Base-by-base conservation (phyloP, 768 basidiomycete species). In the Mycena crocata region DNA sequence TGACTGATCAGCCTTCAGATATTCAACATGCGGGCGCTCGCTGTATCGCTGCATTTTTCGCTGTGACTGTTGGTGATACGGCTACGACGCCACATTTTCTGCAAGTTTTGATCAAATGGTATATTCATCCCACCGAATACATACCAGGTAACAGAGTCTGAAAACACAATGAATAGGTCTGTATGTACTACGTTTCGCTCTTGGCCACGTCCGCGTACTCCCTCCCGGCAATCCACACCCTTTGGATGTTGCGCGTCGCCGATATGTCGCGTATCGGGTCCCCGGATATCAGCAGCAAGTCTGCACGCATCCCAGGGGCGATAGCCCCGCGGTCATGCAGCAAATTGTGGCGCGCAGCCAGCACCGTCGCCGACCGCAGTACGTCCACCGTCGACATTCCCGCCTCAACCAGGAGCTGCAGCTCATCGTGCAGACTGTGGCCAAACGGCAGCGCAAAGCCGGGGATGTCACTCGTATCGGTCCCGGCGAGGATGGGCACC, bases 181-280 rank as follows among this genome's bases (percentile, higher is more conserved):
- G 35, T 37, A 17, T 17, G 10, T 17, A 37, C 35, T 37, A 17
- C 10, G 35, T 17, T 9, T 17, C 35, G 14, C n/a, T 35, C 31
- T 28, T 35, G 37, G 34, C 59, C 31, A 67, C 54, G 26, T n/a
- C 59, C 10, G 15, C 13, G 54, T 63, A 68, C 40, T 68, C 61
- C 5, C 45, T 32, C 35, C 67, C 67, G 0, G 28, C 48, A 51
- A 64, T 57, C 62, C 67, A 68, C 1, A 68, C 62, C 44, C 62
- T 37, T 40, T 56, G 56, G 31, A 68, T 68, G 59, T 68, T 39
- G 15, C 67, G 32, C 49, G 67, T 57, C 55, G 44, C 57, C n/a
- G 61, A 57, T 14, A 68, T 68, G 46, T 68, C 58, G 21, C 48
- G 37, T 14, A 68, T 57, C 1, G 66, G 66, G 39, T 68, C 49